These are phyloP conservation scores for Aspergillus carlsbadensis DNA, from an alignment of 495 filamentous ascomycete genomes.

Conservation along the genomic window DNA sequence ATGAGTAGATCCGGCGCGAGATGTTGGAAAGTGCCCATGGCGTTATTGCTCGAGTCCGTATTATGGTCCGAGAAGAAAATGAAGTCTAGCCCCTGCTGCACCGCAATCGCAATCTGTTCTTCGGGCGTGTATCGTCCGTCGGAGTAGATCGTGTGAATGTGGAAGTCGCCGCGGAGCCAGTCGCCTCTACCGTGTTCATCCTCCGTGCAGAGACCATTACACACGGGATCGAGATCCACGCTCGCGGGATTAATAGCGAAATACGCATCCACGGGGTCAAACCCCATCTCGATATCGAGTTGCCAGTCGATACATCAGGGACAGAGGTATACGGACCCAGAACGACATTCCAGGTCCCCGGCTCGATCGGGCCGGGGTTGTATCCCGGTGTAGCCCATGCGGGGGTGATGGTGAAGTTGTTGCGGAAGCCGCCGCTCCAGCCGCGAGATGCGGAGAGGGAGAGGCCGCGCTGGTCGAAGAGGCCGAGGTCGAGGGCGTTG, in stretches of 20 bases:
- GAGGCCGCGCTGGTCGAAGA: background rate
- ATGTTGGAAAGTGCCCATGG: background rate
- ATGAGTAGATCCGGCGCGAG: background rate
- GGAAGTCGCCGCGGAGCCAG: background rate
- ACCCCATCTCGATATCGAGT: background rate
- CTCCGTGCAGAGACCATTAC: background rate
- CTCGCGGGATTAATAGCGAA: background rate
- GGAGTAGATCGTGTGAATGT: background rate
- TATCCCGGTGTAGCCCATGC: background rate
- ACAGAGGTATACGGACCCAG: background rate
- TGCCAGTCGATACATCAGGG: background rate
- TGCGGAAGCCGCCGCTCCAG: background rate
- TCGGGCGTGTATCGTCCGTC: background rate
- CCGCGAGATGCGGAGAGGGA: background rate
- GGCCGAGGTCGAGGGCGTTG: background rate
- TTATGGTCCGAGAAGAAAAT: background rate
- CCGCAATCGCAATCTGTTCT: background rate
- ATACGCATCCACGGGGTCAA: background rate
- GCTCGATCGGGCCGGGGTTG: background rate
- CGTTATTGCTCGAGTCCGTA: background rate
- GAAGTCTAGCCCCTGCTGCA: background rate
- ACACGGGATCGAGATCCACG: background rate
- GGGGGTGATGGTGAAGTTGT: background rate
- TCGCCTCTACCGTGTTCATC: background rate
- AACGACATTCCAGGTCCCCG: background rate